These are phyloP conservation scores for Colletotrichum karsti DNA, from an alignment of 2,329 filamentous ascomycete species.

Conservation along the genomic window DNA sequence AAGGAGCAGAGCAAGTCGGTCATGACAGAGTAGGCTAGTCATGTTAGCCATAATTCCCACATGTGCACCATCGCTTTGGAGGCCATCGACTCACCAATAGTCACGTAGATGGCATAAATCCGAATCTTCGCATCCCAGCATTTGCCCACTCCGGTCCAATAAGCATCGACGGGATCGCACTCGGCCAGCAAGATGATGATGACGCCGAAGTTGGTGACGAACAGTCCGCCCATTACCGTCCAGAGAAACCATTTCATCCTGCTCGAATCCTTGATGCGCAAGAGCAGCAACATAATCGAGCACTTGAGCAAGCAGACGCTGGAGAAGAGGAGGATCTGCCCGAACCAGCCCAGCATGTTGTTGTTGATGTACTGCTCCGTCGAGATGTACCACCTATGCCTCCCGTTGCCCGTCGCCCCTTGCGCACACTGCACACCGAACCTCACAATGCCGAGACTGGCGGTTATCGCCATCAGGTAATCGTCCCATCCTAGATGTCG, in stretches of 20 bases:
- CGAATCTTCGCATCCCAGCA: slow-evolving; percentile 42
- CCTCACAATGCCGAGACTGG: slow-evolving; percentile 39
- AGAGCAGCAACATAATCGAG: slow-evolving; percentile 49
- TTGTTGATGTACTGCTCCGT: slow-evolving; percentile 41
- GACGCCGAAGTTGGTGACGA: slow-evolving; percentile 40
- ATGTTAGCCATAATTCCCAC: not conserved
- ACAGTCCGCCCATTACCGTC: slow-evolving; percentile 39
- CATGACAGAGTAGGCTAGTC: slow-evolving; percentile 34
- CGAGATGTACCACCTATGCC: slow-evolving; percentile 45
- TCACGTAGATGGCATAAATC: slow-evolving; percentile 43
- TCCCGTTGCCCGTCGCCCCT: slow-evolving; percentile 45
- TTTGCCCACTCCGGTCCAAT: slow-evolving; percentile 39
- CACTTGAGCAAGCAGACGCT: slow-evolving; percentile 49
- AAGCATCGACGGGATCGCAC: slow-evolving; percentile 38
- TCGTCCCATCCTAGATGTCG: slow-evolving; percentile 46
- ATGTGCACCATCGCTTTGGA: too few species aligned
- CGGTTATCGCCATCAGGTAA: slow-evolving; percentile 41
- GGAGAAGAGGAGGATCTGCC: slow-evolving; percentile 49
- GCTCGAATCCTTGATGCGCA: slow-evolving; percentile 48
- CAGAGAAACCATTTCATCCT: slow-evolving; percentile 40
- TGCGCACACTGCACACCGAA: slow-evolving; percentile 43
- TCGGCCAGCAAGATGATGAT: slow-evolving; percentile 43
- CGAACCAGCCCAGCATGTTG: slow-evolving; percentile 48
- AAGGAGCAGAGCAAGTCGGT: slow-evolving; percentile 37
- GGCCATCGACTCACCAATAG: slow-evolving; percentile 33